Evolutionary conservation across 75 land plant species (phyloP).

Genomic region (Selaginella tamariscina): DNA sequence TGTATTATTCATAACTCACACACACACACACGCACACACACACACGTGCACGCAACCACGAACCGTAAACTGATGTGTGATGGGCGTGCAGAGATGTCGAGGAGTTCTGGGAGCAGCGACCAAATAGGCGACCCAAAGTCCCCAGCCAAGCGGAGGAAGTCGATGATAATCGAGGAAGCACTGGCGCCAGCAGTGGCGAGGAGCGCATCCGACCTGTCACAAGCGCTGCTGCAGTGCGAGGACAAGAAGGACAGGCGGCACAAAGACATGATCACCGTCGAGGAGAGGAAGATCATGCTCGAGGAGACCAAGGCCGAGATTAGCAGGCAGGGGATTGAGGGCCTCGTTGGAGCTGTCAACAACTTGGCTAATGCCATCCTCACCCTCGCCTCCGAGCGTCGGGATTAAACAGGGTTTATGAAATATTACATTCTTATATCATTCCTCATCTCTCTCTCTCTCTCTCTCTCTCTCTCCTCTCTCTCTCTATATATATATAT

Average conservation of each 20-base stretch:
- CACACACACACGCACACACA: no score
- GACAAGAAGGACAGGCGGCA: conserved; percentile 48
- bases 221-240: conserved; percentile 38
- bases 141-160: conserved; percentile 35
- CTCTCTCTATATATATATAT: background rate
- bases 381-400: background rate
- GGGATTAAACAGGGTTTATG: no score
- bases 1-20: background rate
- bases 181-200: conserved; percentile 34
- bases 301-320: conserved; percentile 39
- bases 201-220: conserved; percentile 36
- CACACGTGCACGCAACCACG: no score
- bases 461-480: conserved; percentile 1
- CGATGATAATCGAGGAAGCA: conserved; percentile 12
- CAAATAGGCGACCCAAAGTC: background rate
- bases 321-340: conserved; percentile 15
- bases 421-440: no score
- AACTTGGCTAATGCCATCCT: conserved; percentile 9
- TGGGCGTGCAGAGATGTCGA: conserved; percentile 17
- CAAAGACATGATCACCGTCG: conserved; percentile 30
- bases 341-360: conserved; percentile 10
- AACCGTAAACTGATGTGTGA: no score
- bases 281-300: conserved; percentile 34
- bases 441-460: background rate
- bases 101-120: conserved; percentile 44